Evolutionary conservation across 2,329 filamentous ascomycete species (phyloP).

Genomic region (Teratosphaeria viscida): DNA sequence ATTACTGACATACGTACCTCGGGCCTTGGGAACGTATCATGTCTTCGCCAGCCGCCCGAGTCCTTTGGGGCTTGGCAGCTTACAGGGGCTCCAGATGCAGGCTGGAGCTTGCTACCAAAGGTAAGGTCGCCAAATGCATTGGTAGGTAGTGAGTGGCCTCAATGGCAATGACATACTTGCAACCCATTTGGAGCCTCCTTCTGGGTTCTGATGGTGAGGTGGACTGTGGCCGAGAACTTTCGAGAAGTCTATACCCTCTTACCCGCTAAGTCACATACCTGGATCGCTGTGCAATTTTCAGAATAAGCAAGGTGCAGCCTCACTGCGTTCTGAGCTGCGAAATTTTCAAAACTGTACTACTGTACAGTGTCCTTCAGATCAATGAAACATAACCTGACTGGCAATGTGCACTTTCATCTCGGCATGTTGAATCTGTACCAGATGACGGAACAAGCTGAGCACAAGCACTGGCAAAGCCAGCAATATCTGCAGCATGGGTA

Average conservation of each 20-base stretch:
- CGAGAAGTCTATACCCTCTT: not conserved
- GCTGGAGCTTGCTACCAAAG: not conserved
- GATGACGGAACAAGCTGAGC: constrained; percentile 7
- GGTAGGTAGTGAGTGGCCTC: not conserved
- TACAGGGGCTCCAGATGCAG: not conserved
- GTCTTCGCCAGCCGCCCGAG: not conserved
- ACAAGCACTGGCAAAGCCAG: constrained; percentile 5
- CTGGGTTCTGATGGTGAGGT: not conserved
- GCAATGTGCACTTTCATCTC: constrained; percentile 5
- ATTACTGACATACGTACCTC: not conserved
- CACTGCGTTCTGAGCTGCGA: not conserved
- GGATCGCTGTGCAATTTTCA: not conserved
- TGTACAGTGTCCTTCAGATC: not conserved
- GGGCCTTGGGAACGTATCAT: not conserved
- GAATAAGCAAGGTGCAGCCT: constrained; percentile 1
- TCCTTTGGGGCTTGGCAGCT: not conserved
- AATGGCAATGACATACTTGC: not conserved
- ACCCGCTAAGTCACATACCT: not conserved
- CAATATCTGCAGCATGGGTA: constrained; percentile 1
- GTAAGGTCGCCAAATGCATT: not conserved
- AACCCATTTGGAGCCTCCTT: not conserved
- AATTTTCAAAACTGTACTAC: constrained; percentile 1
- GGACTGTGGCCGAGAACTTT: not conserved
- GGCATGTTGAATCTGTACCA: constrained; percentile 1
- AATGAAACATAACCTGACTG: constrained; percentile 9